These are phyloP conservation scores for Camellia sinensis DNA, from an alignment of 148 eudicot genomes.

Conservation along the genomic window DNA sequence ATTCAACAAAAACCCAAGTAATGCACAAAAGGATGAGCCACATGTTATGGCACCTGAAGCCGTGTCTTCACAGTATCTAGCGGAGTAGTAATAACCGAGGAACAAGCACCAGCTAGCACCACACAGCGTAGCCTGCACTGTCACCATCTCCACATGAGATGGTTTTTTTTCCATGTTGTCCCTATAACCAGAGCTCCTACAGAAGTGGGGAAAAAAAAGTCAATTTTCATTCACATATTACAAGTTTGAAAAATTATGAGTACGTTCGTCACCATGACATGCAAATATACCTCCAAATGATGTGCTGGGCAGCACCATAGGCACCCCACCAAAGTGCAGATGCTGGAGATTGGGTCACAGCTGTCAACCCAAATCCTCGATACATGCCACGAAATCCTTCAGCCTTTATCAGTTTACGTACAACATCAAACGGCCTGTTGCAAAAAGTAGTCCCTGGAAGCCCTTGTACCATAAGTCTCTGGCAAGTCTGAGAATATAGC, in stretches of 20 bases:
- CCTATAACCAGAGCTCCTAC: conserved; percentile 57
- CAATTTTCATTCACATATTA: neutral
- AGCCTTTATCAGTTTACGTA: conserved; percentile 44
- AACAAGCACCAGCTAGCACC: conserved; percentile 77
- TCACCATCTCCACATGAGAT: conserved; percentile 57
- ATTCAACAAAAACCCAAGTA: neutral
- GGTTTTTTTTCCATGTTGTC: conserved; percentile 51
- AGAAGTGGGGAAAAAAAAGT: neutral
- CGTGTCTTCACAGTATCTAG: conserved; percentile 78
- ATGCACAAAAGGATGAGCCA: neutral
- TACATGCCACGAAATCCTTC: conserved; percentile 76
- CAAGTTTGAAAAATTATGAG: neutral
- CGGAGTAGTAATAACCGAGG: conserved; percentile 73
- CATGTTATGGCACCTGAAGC: conserved; percentile 49
- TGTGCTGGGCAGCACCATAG: conserved; percentile 68
- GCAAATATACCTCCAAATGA: conserved; percentile 62
- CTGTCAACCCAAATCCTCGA: conserved; percentile 73
- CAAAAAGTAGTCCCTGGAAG: conserved; percentile 55
- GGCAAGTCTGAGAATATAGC: conserved; percentile 42
- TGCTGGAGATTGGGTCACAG: conserved; percentile 65
- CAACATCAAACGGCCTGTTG: conserved; percentile 59
- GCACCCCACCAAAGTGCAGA: conserved; percentile 91
- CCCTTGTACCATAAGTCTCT: conserved; percentile 78
- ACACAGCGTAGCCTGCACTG: conserved; percentile 71
- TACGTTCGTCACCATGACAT: neutral